Evolutionary conservation across 2,329 filamentous ascomycete genomes (phyloP).

Genomic region (Metarhizium guizhouense): DNA sequence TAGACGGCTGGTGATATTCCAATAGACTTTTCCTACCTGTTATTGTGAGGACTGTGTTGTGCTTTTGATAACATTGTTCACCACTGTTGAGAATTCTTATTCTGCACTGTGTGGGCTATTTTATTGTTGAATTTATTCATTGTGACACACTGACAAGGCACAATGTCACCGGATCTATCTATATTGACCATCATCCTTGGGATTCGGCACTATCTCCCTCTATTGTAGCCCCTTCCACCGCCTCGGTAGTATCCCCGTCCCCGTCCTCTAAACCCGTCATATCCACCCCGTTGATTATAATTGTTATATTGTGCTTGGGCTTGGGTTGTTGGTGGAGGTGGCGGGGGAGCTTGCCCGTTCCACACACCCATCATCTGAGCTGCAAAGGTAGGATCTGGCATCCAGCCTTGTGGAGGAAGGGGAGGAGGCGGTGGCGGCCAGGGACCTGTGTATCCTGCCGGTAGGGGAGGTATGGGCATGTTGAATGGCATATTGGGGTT

Average conservation of each 20-base stretch:
- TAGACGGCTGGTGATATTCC: neutral
- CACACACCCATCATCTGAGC: constrained; percentile 19
- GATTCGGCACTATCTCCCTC: neutral
- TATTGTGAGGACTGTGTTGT: neutral
- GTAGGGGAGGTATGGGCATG: constrained; percentile 21
- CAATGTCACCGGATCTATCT: neutral
- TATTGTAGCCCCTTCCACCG: neutral
- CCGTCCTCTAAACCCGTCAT: constrained; percentile 18
- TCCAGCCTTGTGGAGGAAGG: constrained; percentile 17
- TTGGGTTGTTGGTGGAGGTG: constrained; percentile 11
- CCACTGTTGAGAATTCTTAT: neutral
- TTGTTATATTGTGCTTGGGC: constrained; percentile 11
- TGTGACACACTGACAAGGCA: neutral
- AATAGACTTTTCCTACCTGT: constrained; percentile 6
- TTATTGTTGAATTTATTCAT: neutral
- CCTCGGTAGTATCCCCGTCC: constrained; percentile 12
- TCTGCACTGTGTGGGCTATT: neutral
- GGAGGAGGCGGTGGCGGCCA: constrained; percentile 30
- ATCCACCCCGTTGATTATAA: constrained; percentile 18
- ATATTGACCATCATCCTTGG: neutral
- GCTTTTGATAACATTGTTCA: neutral
- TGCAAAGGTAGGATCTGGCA: constrained; percentile 17
- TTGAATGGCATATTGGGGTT: constrained; percentile 2
- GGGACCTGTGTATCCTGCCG: constrained; percentile 29
- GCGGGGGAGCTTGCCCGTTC: constrained; percentile 13